A percentile compares a stretch with the other conserved stretches of the same genome.
Evolutionary conservation across 768 basidiomycete species (phyloP).

Genomic region (Mycena olivaceomarginata): DNA sequence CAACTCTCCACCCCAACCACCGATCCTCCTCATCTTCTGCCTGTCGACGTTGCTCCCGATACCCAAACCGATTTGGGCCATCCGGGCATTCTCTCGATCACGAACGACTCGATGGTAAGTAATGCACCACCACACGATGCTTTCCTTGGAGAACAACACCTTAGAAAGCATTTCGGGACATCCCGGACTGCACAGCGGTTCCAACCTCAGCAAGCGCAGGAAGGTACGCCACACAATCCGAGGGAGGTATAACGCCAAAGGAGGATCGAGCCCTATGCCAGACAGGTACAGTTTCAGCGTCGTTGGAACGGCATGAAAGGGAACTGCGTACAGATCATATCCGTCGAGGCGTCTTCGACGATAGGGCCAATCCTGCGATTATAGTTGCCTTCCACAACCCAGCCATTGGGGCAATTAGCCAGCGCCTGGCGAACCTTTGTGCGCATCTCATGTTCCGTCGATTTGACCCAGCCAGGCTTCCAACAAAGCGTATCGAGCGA

Average conservation of each 20-base stretch:
- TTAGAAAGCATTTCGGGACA: slow-evolving; percentile 65
- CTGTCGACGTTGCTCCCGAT: slow-evolving; percentile 51
- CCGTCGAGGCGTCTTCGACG: slow-evolving; percentile 63
- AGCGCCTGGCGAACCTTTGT: slow-evolving; percentile 52
- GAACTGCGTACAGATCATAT: slow-evolving; percentile 68
- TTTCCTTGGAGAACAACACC: slow-evolving; percentile 67
- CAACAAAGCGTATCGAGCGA: slow-evolving; percentile 59
- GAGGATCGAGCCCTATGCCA: slow-evolving; percentile 79
- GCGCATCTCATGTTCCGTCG: slow-evolving; percentile 46
- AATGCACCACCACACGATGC: slow-evolving; percentile 73
- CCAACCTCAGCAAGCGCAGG: slow-evolving; percentile 61
- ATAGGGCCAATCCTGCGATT: slow-evolving; percentile 50
- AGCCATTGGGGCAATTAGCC: slow-evolving; percentile 59
- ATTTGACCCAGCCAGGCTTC: slow-evolving; percentile 58
- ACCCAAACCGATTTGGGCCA: slow-evolving; percentile 57
- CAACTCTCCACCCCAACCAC: slow-evolving; percentile 70
- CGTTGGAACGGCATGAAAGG: neutral
- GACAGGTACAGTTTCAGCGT: neutral
- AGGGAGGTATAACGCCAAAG: slow-evolving; percentile 75
- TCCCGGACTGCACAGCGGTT: slow-evolving; percentile 65
- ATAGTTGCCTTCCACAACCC: slow-evolving; percentile 75
- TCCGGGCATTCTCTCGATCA: slow-evolving; percentile 47
- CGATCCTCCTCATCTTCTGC: slow-evolving; percentile 67
- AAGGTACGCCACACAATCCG: slow-evolving; percentile 73
- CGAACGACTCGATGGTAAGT: slow-evolving; percentile 61